Base-by-base conservation (phyloP, 202 grass and related monocot genomes). In the Setaria italica region DNA sequence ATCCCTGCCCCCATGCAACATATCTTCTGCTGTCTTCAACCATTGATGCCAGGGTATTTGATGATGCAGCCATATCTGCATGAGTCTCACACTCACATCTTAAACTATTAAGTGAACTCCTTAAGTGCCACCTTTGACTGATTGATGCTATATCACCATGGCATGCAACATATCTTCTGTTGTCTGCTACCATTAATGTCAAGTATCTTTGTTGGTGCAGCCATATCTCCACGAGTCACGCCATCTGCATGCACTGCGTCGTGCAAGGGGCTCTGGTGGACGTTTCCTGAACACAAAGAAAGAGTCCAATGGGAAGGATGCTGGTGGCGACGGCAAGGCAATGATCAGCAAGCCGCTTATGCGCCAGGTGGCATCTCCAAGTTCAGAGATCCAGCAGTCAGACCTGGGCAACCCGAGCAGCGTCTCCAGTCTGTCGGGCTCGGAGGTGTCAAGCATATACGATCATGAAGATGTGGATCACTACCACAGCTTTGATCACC, bases 171-270 rank as follows among this genome's bases (percentile, higher is more conserved):
- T 11, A 60, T 69, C 15, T 70, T 62, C 33, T 29, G 1, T 37
- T 59, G 34, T 59, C 35, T 77, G 57, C 20, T 20, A 47, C 12
- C 41, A 76, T 74, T 88, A 6, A 75, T 70, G 68, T 54, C 54
- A 48, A 63, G 45, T 78, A 2, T 63, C 25, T 84, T 20, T 63
- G 33, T 49, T 78, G 15, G 41, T 87, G 83, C 86, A 95, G 93
- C 93, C 88, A 85, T 95, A 95, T 87, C 88, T 92, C 39, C 93
- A 95, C 6, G 90, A 95, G 54, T 95, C 90, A 6, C 83, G 93
- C 62, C 93, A 95, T 74, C 93, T 79, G 46, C 90, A 92, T 57
- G 93, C 93, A 25, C 81, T 92, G 86, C 88, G 90, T 32, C 88
- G 93, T 1, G 85, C 82, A 63, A 84, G 93, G 67, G 93, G 93